Evolutionary conservation across 2,329 filamentous ascomycete species (phyloP).

Genomic region (Dactylonectria estremocensis): DNA sequence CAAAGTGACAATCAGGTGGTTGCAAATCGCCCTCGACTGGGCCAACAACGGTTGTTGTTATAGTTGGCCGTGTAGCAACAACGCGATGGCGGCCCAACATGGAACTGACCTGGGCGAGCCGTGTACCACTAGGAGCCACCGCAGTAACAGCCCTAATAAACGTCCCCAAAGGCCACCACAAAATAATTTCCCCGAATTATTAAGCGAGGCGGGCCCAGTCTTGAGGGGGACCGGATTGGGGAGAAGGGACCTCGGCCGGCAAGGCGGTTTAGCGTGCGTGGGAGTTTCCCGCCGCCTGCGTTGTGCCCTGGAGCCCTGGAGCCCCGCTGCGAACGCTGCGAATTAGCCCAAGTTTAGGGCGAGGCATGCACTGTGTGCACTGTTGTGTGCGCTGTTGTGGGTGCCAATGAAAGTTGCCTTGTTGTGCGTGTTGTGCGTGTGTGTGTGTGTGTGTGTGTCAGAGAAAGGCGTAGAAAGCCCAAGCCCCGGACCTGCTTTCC

Average conservation of each 20-base stretch:
- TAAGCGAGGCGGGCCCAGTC: conserved; percentile 20
- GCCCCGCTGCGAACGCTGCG: too few relatives aligned
- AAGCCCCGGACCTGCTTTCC: conserved; percentile 28
- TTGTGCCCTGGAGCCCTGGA: conserved; percentile 29
- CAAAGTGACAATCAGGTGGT: neutral
- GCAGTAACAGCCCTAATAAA: conserved; percentile 42
- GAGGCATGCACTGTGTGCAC: conserved; percentile 20
- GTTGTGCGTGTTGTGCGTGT: conserved; percentile 19
- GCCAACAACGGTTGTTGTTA: neutral
- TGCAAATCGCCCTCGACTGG: conserved; percentile 3
- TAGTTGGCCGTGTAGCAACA: neutral
- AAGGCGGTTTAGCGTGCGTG: conserved; percentile 21
- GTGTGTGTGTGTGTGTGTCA: conserved; percentile 22
- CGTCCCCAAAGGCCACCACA: conserved; percentile 35
- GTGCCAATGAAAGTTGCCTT: conserved; percentile 1
- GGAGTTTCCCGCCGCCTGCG: conserved; percentile 11
- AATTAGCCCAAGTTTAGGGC: conserved; percentile 1
- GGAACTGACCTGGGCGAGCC: neutral
- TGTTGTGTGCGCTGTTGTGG: conserved; percentile 5
- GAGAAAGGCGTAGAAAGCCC: conserved; percentile 23
- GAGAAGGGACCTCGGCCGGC: conserved; percentile 6
- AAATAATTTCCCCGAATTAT: conserved; percentile 40
- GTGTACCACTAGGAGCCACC: neutral
- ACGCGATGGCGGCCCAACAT: conserved; percentile 9
- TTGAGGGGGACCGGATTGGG: neutral